Conservation (phyloP, 176 grass and related monocot species). For the Oryza glumipatula region DNA sequence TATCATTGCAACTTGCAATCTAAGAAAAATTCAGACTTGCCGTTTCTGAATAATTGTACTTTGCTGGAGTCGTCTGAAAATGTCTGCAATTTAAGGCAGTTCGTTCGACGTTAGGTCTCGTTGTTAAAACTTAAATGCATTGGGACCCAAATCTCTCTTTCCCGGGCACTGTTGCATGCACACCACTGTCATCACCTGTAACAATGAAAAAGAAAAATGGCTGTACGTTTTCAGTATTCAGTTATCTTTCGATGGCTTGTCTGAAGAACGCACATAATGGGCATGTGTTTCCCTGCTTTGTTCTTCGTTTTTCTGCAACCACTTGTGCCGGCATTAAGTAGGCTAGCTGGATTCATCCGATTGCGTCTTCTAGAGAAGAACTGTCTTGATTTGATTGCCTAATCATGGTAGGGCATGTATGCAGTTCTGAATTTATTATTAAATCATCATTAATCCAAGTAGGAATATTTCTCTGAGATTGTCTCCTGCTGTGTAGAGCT, state of each 20-base stretch:
- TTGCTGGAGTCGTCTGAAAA: background rate
- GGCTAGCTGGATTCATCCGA: background rate
- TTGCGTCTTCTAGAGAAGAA: background rate
- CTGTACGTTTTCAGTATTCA: background rate
- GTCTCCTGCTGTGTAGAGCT: background rate
- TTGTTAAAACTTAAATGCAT: constrained; percentile 1
- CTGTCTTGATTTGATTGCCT: background rate
- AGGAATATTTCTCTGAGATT: background rate
- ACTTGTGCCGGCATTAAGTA: constrained; percentile 33
- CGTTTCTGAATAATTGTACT: background rate
- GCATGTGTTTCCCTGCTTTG: background rate
- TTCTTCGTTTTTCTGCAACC: constrained; percentile 21
- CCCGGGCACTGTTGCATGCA: background rate
- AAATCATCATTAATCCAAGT: too few species aligned
- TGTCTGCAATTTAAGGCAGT: background rate
- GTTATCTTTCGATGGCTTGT: background rate
- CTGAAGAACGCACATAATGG: background rate
- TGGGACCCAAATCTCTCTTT: background rate
- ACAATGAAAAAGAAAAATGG: background rate
- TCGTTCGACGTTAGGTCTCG: background rate
- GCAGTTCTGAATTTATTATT: background rate
- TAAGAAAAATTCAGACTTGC: background rate
- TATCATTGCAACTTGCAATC: too few species aligned
- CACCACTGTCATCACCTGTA: background rate
- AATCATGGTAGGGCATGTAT: background rate